A percentile compares a stretch with the other conserved stretches of the same genome.
phyloP scores from a whole-genome alignment of 1,284 basidiomycete species.

The Cerioporus squamosus region DNA sequence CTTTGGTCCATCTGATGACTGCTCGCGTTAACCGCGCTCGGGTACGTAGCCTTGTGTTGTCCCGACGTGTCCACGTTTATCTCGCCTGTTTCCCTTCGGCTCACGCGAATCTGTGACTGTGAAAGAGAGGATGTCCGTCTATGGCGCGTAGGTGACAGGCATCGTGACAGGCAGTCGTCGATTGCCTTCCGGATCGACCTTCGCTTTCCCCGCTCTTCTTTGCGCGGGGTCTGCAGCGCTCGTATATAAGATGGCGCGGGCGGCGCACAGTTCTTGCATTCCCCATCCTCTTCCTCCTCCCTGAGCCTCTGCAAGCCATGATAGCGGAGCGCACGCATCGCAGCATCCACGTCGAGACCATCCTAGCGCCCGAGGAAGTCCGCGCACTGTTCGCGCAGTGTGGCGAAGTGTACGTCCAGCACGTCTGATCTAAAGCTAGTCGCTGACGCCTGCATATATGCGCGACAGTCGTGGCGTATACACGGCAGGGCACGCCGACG shows the following conservation, averaged over 20 bases:
- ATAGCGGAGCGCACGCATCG: slow-evolving; percentile 23
- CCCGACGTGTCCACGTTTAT: neutral
- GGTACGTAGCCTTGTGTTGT: neutral
- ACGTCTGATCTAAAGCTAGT: neutral
- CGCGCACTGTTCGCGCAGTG: slow-evolving; percentile 35
- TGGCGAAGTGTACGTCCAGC: slow-evolving; percentile 41
- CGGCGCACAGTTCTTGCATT: neutral
- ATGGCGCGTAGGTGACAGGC: slow-evolving; percentile 1
- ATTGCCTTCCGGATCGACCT: slow-evolving; percentile 1
- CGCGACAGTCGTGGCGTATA: slow-evolving; percentile 27
- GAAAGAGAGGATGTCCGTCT: neutral
- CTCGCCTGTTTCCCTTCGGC: neutral
- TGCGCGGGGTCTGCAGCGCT: neutral
- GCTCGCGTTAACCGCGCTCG: neutral
- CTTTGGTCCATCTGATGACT: neutral
- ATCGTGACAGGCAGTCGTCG: slow-evolving; percentile 12
- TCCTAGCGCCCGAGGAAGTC: slow-evolving; percentile 30
- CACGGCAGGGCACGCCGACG: neutral
- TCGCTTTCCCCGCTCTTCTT: neutral
- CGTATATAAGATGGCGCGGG: slow-evolving; percentile 7
- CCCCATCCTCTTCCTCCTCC: neutral
- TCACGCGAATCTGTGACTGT: neutral
- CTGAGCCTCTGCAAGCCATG: slow-evolving; percentile 3
- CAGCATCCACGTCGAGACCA: slow-evolving; percentile 38
- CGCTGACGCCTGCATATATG: neutral